Evolutionary conservation across 1,284 basidiomycete species (phyloP).

Genomic region (Takashimella koratensis): DNA sequence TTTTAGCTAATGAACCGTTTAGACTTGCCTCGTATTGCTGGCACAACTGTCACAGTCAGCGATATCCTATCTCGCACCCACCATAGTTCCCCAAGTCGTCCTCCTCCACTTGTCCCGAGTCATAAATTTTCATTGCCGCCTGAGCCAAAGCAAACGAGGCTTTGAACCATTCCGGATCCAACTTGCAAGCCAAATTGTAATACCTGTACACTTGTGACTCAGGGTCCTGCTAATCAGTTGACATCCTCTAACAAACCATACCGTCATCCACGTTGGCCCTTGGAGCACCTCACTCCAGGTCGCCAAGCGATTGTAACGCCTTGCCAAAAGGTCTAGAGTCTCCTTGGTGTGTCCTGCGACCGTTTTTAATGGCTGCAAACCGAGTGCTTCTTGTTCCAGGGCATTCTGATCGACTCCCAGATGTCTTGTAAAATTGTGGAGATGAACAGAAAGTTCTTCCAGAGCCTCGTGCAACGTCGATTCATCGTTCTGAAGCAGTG

Average conservation of each 20-base stretch:
- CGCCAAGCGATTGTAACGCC: slow-evolving; percentile 32
- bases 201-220: slow-evolving; percentile 31
- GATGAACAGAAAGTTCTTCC: slow-evolving; percentile 22
- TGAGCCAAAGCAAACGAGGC: slow-evolving; percentile 30
- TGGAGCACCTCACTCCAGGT: slow-evolving; percentile 36
- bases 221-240: slow-evolving; percentile 29
- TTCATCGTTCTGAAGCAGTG: slow-evolving; percentile 6
- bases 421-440: too few species aligned
- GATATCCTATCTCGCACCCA: slow-evolving; percentile 15
- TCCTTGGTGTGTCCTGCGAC: neutral
- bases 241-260: too few species aligned
- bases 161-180: slow-evolving; percentile 35
- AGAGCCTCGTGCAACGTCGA: slow-evolving; percentile 10
- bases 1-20: neutral
- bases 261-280: slow-evolving; percentile 28
- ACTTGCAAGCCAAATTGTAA: slow-evolving; percentile 27
- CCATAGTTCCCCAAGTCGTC: slow-evolving; percentile 33
- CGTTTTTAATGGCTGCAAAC: neutral
- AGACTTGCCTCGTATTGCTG: slow-evolving; percentile 31
- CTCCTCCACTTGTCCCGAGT: slow-evolving; percentile 14
- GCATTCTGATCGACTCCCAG: slow-evolving; percentile 8
- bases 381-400: slow-evolving; percentile 5
- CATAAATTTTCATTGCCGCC: slow-evolving; percentile 31
- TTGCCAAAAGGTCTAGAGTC: slow-evolving; percentile 4
- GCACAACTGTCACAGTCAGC: slow-evolving; percentile 25